Evolutionary conservation across 108 stramenopile species (phyloP).

Genomic region (Skeletonema marinoi): DNA sequence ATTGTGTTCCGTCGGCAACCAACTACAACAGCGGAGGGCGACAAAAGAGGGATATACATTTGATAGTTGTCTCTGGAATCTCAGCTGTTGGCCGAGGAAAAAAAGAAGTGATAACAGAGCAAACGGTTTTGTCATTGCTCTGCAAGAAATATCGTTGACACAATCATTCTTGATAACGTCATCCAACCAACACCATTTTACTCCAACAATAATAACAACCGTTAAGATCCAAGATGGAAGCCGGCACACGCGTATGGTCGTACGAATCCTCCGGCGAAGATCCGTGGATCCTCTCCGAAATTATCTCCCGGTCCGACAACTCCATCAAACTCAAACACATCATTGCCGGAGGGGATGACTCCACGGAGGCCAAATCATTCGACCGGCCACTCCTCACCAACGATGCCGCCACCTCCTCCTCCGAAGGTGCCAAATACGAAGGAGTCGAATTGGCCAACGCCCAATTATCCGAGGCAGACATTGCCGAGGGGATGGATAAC

Average conservation of each 20-base stretch:
- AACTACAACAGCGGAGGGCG: too few species aligned
- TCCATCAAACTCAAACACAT: conserved; percentile 59
- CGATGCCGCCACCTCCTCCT: conserved; percentile 3
- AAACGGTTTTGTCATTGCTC: too few species aligned
- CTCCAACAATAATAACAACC: not conserved
- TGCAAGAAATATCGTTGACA: too few species aligned
- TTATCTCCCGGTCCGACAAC: conserved; percentile 57
- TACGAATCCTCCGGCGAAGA: conserved; percentile 77
- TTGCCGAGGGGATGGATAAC: conserved; percentile 78
- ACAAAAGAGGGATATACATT: too few species aligned
- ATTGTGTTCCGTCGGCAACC: too few species aligned
- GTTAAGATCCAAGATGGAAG: conserved; percentile 53
- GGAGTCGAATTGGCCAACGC: conserved; percentile 90
- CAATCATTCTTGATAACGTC: too few species aligned
- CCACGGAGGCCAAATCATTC: conserved; percentile 43
- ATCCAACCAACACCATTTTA: too few species aligned
- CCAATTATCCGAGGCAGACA: conserved; percentile 63
- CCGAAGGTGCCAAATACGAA: conserved; percentile 68
- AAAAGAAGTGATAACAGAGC: too few species aligned
- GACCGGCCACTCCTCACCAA: conserved; percentile 39
- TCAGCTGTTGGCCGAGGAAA: too few species aligned
- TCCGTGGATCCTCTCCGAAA: conserved; percentile 87
- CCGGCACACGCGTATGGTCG: conserved; percentile 83
- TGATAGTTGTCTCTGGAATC: too few species aligned
- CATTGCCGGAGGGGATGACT: conserved; percentile 23